Evolutionary conservation across 495 filamentous ascomycete genomes (phyloP).

Genomic region (Parathielavia hyrcaniae): DNA sequence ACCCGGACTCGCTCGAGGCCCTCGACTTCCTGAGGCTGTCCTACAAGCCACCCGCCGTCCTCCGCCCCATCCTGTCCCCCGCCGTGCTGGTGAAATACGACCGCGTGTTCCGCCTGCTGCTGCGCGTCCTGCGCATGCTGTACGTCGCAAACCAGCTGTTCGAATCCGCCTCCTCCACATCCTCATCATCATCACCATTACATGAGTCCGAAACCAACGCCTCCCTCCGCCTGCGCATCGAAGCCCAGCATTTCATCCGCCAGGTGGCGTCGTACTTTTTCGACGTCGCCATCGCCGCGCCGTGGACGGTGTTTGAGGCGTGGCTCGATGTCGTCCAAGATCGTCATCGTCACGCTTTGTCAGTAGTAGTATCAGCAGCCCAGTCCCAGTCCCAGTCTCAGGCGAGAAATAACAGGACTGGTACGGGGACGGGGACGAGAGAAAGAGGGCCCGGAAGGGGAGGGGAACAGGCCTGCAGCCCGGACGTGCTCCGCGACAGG

Average conservation of each 20-base stretch:
- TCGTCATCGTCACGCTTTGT: constrained; percentile 20
- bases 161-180: neutral
- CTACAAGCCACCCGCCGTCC: constrained; percentile 69
- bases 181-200: neutral
- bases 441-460: neutral
- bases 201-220: constrained; percentile 31
- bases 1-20: constrained; percentile 73
- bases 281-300: constrained; percentile 61
- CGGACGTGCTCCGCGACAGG: constrained; percentile 59
- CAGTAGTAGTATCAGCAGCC: neutral
- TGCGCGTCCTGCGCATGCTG: constrained; percentile 72
- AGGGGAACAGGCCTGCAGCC: constrained; percentile 30
- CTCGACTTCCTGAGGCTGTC: constrained; percentile 84
- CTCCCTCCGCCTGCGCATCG: constrained; percentile 59
- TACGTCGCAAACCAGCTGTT: constrained; percentile 66
- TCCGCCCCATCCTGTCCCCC: constrained; percentile 67
- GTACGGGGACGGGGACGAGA: neutral
- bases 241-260: constrained; percentile 71
- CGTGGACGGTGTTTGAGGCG: constrained; percentile 63
- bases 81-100: constrained; percentile 71
- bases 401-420: neutral
- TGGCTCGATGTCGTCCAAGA: constrained; percentile 59
- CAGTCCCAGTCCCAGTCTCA: neutral
- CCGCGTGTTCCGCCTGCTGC: constrained; percentile 66
- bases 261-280: constrained; percentile 68